phyloP scores from a whole-genome alignment of 371 early-diverging fungal genomes.

The Cokeromyces recurvatus region DNA sequence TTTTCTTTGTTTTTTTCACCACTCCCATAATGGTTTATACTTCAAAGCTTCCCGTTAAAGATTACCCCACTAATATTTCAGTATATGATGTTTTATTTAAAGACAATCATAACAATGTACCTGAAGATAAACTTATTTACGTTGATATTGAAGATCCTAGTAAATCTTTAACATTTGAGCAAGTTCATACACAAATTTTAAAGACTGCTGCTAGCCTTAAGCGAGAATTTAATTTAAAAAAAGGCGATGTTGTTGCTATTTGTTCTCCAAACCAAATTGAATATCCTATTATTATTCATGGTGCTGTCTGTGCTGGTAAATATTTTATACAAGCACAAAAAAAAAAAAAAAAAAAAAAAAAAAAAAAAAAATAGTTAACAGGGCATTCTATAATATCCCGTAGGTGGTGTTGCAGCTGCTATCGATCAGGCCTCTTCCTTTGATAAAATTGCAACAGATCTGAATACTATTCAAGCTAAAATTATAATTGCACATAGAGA shows the following conservation, averaged over 20 bases:
- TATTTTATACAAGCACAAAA: neutral
- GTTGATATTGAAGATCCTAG: neutral
- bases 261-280: slow-evolving; percentile 53
- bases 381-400: no score
- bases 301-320: slow-evolving; percentile 17
- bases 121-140: neutral
- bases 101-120: neutral
- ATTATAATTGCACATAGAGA: slow-evolving; percentile 20
- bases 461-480: slow-evolving; percentile 60
- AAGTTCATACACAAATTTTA: neutral
- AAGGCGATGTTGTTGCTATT: slow-evolving; percentile 62
- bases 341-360: no score
- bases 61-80: neutral
- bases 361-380: no score
- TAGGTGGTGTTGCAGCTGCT: slow-evolving; percentile 58
- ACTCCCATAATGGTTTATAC: slow-evolving; percentile 1
- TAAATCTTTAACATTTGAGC: neutral
- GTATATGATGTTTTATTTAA: slow-evolving; percentile 1
- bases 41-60: neutral
- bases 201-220: slow-evolving; percentile 7
- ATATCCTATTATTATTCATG: slow-evolving; percentile 6
- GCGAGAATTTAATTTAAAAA: slow-evolving; percentile 26
- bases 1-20: no score
- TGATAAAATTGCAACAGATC: slow-evolving; percentile 58
- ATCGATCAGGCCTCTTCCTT: slow-evolving; percentile 52